These are phyloP conservation scores for Annona squamosa DNA, from an alignment of 164 flowering plant genomes.

Conservation along the genomic window DNA sequence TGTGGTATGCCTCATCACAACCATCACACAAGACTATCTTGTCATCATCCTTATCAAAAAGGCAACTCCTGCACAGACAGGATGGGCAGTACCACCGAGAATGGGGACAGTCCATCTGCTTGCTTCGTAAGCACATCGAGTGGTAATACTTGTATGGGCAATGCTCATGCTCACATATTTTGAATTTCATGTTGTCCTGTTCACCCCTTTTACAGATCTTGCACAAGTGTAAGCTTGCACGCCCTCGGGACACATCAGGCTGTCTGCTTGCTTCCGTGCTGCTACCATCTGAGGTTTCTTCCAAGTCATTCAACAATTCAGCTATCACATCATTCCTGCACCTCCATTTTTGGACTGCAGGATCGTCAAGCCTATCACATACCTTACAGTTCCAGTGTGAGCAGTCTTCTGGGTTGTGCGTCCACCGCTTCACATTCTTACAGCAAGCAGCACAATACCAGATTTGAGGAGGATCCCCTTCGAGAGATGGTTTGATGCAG, in stretches of 20 bases:
- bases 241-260: conserved; percentile 7
- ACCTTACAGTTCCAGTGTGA: conserved; percentile 64
- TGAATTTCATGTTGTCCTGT: conserved; percentile 23
- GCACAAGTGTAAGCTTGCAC: conserved; percentile 24
- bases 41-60: conserved; percentile 63
- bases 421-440: conserved; percentile 26
- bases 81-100: conserved; percentile 87
- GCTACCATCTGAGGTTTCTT: conserved; percentile 31
- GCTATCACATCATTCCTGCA: conserved; percentile 14
- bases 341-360: conserved; percentile 12
- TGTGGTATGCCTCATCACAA: conserved; percentile 87
- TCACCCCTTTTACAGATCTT: conserved; percentile 41
- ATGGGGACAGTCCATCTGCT: conserved; percentile 36
- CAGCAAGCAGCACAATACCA: conserved; percentile 72
- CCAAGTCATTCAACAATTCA: conserved; percentile 23
- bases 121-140: conserved; percentile 45
- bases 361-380: conserved; percentile 46
- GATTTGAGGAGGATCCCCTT: conserved; percentile 45
- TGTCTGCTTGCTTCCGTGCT: conserved; percentile 14
- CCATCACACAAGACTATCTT: conserved; percentile 74
- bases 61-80: conserved; percentile 80
- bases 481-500: conserved; percentile 56
- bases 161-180: conserved; percentile 41
- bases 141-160: conserved; percentile 65
- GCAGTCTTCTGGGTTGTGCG: conserved; percentile 4